These are phyloP conservation scores for Penicillium sp. DNA, from an alignment of 2,329 filamentous ascomycete genomes.

Conservation along the genomic window DNA sequence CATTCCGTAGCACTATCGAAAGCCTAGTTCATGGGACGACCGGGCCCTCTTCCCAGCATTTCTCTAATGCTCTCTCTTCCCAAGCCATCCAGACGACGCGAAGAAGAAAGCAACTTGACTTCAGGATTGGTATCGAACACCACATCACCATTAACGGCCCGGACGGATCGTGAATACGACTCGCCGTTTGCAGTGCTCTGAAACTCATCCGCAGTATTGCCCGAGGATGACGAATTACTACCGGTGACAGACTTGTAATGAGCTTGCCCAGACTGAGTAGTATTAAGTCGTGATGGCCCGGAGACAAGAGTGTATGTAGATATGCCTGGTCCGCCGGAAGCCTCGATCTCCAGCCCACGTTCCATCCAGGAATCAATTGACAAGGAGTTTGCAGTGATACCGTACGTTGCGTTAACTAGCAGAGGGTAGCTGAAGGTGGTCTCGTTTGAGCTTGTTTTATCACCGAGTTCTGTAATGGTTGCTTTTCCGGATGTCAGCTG, in stretches of 20 bases:
- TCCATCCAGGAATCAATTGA: slow-evolving; percentile 47
- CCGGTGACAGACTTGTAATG: slow-evolving; percentile 21
- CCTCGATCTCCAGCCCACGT: slow-evolving; percentile 45
- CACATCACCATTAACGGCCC: slow-evolving; percentile 27
- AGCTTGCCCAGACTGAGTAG: slow-evolving; percentile 29
- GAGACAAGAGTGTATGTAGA: slow-evolving; percentile 57
- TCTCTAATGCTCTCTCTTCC: slow-evolving; percentile 11
- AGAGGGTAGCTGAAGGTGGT: slow-evolving; percentile 57
- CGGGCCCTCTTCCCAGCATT: slow-evolving; percentile 16
- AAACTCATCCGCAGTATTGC: slow-evolving; percentile 28
- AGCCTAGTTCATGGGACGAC: neutral
- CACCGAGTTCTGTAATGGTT: slow-evolving; percentile 30
- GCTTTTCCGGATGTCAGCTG: slow-evolving; percentile 48
- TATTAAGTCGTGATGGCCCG: slow-evolving; percentile 23
- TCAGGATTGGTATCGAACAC: slow-evolving; percentile 13
- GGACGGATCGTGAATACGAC: slow-evolving; percentile 21
- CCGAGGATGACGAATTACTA: slow-evolving; percentile 24
- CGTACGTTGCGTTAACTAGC: slow-evolving; percentile 51
- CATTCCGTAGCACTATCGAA: no score
- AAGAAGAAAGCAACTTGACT: neutral
- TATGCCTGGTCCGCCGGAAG: slow-evolving; percentile 42
- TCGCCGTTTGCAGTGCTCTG: slow-evolving; percentile 19
- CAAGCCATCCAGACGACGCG: neutral
- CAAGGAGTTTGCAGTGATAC: slow-evolving; percentile 45
- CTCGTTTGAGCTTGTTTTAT: slow-evolving; percentile 28